Percentiles rank a stretch among this genome's conserved stretches.
phyloP scores from a whole-genome alignment of 2,329 filamentous ascomycete genomes.

The Fusarium newnesense region DNA sequence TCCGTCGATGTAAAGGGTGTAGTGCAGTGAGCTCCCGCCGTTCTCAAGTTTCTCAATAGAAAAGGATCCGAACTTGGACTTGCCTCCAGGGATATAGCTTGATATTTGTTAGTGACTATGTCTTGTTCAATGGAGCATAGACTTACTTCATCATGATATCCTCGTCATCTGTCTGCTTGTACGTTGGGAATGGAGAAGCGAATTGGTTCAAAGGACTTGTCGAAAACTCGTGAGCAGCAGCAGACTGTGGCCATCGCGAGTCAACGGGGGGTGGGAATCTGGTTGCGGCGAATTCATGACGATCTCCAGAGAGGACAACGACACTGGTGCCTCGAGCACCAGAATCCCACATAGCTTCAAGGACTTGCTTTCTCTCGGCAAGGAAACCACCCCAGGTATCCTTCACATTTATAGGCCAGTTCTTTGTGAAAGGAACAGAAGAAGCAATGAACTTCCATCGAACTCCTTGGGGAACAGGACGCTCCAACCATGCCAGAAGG shows the following conservation, averaged over 20 bases:
- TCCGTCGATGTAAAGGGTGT: constrained; percentile 85
- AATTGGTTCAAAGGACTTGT: constrained; percentile 94
- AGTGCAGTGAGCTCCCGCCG: constrained; percentile 77
- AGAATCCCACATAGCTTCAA: constrained; percentile 93
- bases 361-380: constrained; percentile 77
- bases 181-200: constrained; percentile 85
- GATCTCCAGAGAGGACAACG: constrained; percentile 86
- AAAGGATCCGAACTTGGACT: constrained; percentile 81
- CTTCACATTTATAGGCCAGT: constrained; percentile 87
- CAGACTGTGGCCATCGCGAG: constrained; percentile 70
- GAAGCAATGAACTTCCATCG: constrained; percentile 95
- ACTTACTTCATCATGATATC: constrained; percentile 87
- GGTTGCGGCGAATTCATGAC: constrained; percentile 97
- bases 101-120: neutral
- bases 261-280: constrained; percentile 72
- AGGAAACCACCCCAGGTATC: constrained; percentile 98
- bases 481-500: constrained; percentile 79
- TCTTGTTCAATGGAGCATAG: neutral
- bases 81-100: constrained; percentile 83
- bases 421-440: constrained; percentile 95
- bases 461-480: constrained; percentile 78
- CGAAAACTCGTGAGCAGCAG: constrained; percentile 88
- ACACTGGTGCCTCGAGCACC: constrained; percentile 81
- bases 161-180: constrained; percentile 81
- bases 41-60: constrained; percentile 75